Evolutionary conservation across 2,329 filamentous ascomycete genomes (phyloP), one percentile per base, ranked within the genome.

Genomic region (Cadophora gregata): DNA sequence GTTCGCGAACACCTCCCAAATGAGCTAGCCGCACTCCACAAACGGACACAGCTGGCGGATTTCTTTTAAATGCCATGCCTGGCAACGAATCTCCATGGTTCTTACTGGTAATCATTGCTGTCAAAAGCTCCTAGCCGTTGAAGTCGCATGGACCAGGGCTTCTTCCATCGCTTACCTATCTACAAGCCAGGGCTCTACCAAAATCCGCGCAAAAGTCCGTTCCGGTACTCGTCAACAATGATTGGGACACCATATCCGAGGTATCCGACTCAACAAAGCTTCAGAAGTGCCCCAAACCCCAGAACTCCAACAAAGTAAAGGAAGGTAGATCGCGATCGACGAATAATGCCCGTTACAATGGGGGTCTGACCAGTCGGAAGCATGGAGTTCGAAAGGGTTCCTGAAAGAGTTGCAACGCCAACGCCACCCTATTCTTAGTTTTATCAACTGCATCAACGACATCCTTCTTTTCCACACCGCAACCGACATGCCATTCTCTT

Each of bases 281-380:
- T 42, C 38, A 42, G 29, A 21, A 31, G 5, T n/a, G n/a, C 21
- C 29, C 31, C 21, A 8, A 38, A 21, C 53, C 29, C 31, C n/a
- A 25, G 24, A 42, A 7, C 9, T 38, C 55, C 31, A 16, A 24
- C 6, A 42, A 27, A 9, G 5, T 10, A 24, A 25, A 25, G 14
- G 12, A 38, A 58, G 33, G 33, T 25, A 58, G 31, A 58, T 58
- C 33, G 10, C 38, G 55, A 58, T 58, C 55, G 55, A 42, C 55
- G 21, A 24, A 38, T 38, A 58, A 42, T 58, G 31, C 42, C 33
- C 55, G 55, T 42, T 25, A 6, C 21, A 25, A 58, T 58, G 14
- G 55, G 55, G 1, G 4, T 38, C n/a, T 14, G 42, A 31, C 55
- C 55, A 58, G 55, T 58, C 31, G 31, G 55, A 58, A 58, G 53